Evolutionary conservation across 139 green algal genomes (phyloP), one percentile per base, ranked within the genome.

Genomic region (Raphidocelis subcapitata): DNA sequence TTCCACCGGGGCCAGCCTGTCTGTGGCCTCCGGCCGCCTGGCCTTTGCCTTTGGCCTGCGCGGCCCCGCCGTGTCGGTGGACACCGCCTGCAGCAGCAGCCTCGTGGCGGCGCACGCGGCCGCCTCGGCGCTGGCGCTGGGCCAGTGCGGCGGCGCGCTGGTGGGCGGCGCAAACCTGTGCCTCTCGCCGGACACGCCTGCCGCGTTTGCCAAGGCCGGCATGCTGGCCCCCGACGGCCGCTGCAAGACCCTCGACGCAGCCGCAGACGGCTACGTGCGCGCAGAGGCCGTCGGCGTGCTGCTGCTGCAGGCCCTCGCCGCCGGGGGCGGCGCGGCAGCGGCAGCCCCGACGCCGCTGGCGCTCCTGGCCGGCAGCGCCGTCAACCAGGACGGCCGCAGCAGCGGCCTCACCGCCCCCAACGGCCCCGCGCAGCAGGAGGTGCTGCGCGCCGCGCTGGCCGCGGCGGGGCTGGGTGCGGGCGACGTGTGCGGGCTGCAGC

Each of bases 321-420:
- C 18, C 55, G 44, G 3, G 32, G 24, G 24, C 26, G 2, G 35
- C 8, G 31, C 2, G 21, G 10, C 65, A 62, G 31, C 36, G 59
- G 33, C 67, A 51, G 32, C 26, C 1, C 12, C 32, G 28, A 44
- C 65, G n/a, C 62, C 71, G 15, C 68, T 87, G 28, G 81, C 84
- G 0, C 1, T 85, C 15, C n/a, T 89, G 3, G 51, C 57, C 15
- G 81, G 73, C 28, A 64, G 69, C 5, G 65, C 79, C 12, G 79
- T 91, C 1, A 94, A 94, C 77, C 92, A 97, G 84, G 92, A 95
- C 67, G 92, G 92, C 29, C 83, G 91, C 44, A 93, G 83, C 65
- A 92, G 84, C 83, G 90, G 85, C 70, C 82, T 97, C 26, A 97
- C 93, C 0, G 93, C 93, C 0, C 93, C 93, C 24, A 97, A 94